phyloP scores from a whole-genome alignment of 805 yeast species.

The Candida chauliodis region DNA sequence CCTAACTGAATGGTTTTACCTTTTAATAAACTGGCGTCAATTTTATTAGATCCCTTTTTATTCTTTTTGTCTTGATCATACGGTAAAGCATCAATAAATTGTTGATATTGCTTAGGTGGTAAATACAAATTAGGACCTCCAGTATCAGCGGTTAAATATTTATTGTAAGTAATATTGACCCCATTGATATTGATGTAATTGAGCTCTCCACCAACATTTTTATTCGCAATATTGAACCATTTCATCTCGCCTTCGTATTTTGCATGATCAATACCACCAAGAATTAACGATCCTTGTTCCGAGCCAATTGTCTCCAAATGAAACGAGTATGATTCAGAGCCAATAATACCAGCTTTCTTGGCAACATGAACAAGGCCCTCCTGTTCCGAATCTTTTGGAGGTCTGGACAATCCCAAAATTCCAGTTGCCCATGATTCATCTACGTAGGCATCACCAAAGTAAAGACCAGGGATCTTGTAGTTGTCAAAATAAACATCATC shows the following conservation, averaged over 20 bases:
- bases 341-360: constrained; percentile 1
- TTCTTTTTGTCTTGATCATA: not conserved
- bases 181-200: not conserved
- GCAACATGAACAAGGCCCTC: not conserved
- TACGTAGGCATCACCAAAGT: not conserved
- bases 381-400: too few species aligned
- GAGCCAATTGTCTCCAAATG: not conserved
- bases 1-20: not conserved
- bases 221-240: not conserved
- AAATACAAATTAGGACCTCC: not conserved
- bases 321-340: constrained; percentile 1
- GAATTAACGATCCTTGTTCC: not conserved
- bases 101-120: not conserved
- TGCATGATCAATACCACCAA: constrained; percentile 5
- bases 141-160: not conserved
- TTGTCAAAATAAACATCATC: constrained; percentile 3
- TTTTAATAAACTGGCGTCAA: not conserved
- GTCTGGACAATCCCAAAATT: constrained; percentile 2
- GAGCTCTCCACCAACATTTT: constrained; percentile 1
- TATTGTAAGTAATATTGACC: not conserved
- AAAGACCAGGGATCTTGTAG: not conserved
- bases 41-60: not conserved
- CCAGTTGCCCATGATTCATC: not conserved
- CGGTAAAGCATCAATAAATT: not conserved
- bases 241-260: not conserved